Conservation (phyloP, 2,329 filamentous ascomycete genomes). For the Fusarium hostae region DNA sequence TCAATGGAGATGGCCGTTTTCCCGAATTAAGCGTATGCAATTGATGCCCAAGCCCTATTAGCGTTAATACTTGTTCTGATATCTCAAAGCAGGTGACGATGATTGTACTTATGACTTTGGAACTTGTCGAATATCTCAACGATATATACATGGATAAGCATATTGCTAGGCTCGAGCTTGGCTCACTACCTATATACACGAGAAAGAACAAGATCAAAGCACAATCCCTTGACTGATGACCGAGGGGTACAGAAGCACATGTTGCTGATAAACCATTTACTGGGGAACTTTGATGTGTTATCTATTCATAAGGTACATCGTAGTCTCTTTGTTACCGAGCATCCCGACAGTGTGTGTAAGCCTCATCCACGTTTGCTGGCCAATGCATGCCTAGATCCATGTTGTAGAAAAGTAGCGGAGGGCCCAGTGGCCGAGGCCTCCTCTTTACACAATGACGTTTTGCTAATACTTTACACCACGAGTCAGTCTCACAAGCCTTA, state of each 20-base stretch:
- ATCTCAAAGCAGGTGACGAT: neutral
- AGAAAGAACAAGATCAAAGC: neutral
- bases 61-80: neutral
- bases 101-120: neutral
- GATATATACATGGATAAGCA: neutral
- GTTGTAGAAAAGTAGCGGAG: neutral
- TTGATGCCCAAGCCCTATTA: neutral
- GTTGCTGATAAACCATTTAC: neutral
- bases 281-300: neutral
- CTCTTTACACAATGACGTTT: constrained; percentile 28
- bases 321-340: constrained; percentile 7
- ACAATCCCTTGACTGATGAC: neutral
- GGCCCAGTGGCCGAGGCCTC: neutral
- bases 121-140: neutral
- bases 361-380: constrained; percentile 9
- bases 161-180: neutral
- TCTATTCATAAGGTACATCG: neutral
- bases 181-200: neutral
- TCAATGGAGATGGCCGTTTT: neutral
- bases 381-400: neutral
- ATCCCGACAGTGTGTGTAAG: constrained; percentile 25
- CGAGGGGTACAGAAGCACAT: neutral
- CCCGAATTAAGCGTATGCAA: neutral
- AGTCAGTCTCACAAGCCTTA: constrained; percentile 2
- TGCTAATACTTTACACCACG: neutral